Evolutionary conservation across 2,329 filamentous ascomycete genomes (phyloP).

Genomic region (Trichoderma koningii): DNA sequence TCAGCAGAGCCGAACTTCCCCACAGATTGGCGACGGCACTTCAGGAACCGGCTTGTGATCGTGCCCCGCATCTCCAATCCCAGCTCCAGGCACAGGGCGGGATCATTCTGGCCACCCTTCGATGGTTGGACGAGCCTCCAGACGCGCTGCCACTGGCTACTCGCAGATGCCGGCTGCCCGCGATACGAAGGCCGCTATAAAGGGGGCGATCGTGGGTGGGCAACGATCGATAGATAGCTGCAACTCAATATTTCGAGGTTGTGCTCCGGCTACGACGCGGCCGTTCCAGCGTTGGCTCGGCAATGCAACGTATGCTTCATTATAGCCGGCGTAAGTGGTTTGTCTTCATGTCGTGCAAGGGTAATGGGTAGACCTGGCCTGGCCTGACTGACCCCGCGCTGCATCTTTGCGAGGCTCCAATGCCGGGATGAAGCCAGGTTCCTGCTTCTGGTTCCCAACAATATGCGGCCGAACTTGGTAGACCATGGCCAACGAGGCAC

Average conservation of each 20-base stretch:
- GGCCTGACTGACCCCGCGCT: not conserved
- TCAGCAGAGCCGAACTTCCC: slow-evolving; percentile 14
- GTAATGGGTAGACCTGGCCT: not conserved
- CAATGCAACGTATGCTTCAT: slow-evolving; percentile 12
- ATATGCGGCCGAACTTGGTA: not conserved
- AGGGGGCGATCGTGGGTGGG: slow-evolving; percentile 2
- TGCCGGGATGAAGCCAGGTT: not conserved
- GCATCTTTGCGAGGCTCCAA: not conserved
- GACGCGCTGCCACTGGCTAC: not conserved
- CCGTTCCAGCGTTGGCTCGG: not conserved
- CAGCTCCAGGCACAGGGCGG: slow-evolving; percentile 13
- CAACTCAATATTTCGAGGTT: not conserved
- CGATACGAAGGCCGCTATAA: not conserved
- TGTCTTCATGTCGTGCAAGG: not conserved
- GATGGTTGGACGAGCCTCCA: slow-evolving; percentile 11
- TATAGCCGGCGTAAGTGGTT: not conserved
- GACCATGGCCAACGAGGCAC: not conserved
- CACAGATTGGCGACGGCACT: slow-evolving; percentile 27
- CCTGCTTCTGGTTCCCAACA: not conserved
- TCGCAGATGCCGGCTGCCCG: not conserved
- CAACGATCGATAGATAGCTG: slow-evolving; percentile 1
- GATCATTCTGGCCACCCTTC: not conserved
- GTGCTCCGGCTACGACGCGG: not conserved
- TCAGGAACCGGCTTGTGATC: slow-evolving; percentile 19
- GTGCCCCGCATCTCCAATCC: slow-evolving; percentile 3